Percentiles rank a stretch among this genome's conserved stretches.
Conservation (phyloP, 2,329 filamentous ascomycete species). For the Tolypocladium ophioglossoides region DNA sequence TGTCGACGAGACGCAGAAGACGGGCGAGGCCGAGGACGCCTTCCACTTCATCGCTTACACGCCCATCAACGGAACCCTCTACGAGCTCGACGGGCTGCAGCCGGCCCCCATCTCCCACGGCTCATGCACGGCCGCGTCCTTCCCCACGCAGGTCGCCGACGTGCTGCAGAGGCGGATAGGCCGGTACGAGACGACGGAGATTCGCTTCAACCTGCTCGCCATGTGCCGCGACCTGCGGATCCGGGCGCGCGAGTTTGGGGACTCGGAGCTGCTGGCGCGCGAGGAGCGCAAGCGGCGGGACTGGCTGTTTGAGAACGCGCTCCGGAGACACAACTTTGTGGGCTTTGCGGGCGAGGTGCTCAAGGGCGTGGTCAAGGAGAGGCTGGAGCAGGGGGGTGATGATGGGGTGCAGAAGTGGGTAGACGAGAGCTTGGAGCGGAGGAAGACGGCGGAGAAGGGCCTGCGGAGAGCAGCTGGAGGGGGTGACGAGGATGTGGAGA, state of each 20-base stretch:
- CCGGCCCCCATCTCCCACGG: constrained; percentile 88
- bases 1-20: constrained; percentile 69
- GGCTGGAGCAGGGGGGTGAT: constrained; percentile 55
- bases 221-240: constrained; percentile 78
- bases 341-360: constrained; percentile 86
- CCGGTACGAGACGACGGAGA: constrained; percentile 78
- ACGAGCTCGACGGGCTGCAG: constrained; percentile 92
- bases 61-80: constrained; percentile 65
- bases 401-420: constrained; percentile 65
- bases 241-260: constrained; percentile 70
- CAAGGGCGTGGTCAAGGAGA: constrained; percentile 70
- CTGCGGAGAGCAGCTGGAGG: constrained; percentile 18
- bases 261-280: constrained; percentile 63
- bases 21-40: constrained; percentile 69
- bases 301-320: constrained; percentile 92
- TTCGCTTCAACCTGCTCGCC: constrained; percentile 90
- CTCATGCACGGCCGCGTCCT: constrained; percentile 55
- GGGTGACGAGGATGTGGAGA: constrained; percentile 30
- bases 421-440: constrained; percentile 52
- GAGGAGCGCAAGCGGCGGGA: constrained; percentile 76
- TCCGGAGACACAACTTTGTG: constrained; percentile 90
- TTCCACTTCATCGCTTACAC: constrained; percentile 99
- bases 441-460: constrained; percentile 27
- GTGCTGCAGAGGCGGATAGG: constrained; percentile 76
- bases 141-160: constrained; percentile 72